phyloP scores from a whole-genome alignment of 2,329 filamentous ascomycete species.

The Trichophyton schoenleinii region DNA sequence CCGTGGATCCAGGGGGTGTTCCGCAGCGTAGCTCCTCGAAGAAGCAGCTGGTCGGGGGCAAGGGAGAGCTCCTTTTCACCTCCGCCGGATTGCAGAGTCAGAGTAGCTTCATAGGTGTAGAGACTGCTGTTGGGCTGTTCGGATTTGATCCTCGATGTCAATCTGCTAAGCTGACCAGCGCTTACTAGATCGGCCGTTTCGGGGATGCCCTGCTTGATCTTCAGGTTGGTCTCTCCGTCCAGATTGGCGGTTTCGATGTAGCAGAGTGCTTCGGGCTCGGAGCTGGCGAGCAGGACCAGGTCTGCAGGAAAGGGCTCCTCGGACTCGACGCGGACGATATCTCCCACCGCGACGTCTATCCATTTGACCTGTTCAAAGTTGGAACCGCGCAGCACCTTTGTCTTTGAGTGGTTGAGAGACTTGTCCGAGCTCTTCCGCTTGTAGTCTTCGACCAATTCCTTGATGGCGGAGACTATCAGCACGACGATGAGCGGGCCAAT shows the following conservation, averaged over 20 bases:
- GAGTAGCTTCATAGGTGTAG: constrained; percentile 92
- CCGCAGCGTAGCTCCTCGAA: constrained; percentile 82
- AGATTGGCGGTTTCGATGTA: constrained; percentile 98
- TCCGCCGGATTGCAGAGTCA: constrained; percentile 80
- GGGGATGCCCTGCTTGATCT: constrained; percentile 94
- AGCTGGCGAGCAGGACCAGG: constrained; percentile 80
- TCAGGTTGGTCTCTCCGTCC: constrained; percentile 94
- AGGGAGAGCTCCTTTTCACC: constrained; percentile 86
- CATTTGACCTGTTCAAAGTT: constrained; percentile 78
- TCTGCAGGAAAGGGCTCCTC: constrained; percentile 94
- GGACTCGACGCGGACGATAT: constrained; percentile 84
- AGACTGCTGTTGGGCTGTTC: constrained; percentile 97
- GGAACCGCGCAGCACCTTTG: constrained; percentile 69
- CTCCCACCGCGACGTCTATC: constrained; percentile 86
- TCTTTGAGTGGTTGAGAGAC: constrained; percentile 75
- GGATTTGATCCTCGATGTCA: constrained; percentile 77
- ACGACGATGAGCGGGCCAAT: constrained; percentile 89
- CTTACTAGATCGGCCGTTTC: constrained; percentile 85
- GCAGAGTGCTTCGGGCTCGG: constrained; percentile 91
- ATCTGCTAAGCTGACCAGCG: constrained; percentile 67
- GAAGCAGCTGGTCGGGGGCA: constrained; percentile 65
- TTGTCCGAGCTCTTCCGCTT: constrained; percentile 78
- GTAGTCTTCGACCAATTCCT: constrained; percentile 89
- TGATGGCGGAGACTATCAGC: constrained; percentile 83
- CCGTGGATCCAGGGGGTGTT: constrained; percentile 98